These are phyloP conservation scores for Podospora comata DNA, from an alignment of 495 filamentous ascomycete genomes.

Conservation along the genomic window DNA sequence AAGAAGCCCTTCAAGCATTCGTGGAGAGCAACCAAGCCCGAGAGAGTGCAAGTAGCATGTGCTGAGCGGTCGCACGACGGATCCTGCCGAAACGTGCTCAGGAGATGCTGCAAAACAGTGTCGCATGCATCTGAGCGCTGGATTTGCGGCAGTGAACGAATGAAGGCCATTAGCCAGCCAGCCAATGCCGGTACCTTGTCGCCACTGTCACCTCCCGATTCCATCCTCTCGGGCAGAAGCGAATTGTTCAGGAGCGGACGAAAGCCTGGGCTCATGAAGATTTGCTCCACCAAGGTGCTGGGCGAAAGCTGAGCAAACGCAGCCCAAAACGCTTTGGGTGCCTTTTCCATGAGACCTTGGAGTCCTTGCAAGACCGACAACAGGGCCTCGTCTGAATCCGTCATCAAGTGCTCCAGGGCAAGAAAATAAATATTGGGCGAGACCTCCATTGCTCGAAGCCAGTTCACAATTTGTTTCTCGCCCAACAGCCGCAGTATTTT, in stretches of 20 bases:
- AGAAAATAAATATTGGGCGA: conserved; percentile 67
- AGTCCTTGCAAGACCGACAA: conserved; percentile 62
- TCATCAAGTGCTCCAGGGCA: conserved; percentile 68
- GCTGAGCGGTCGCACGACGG: conserved; percentile 33
- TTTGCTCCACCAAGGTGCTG: conserved; percentile 67
- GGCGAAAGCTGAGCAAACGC: conserved; percentile 76
- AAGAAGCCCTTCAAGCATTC: conserved; percentile 47
- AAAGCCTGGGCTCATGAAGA: conserved; percentile 70
- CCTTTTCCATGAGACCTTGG: conserved; percentile 63
- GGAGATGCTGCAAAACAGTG: conserved; percentile 63
- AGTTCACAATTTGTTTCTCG: conserved; percentile 71
- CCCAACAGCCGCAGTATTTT: conserved; percentile 67
- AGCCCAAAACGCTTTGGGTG: conserved; percentile 78
- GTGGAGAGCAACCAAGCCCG: conserved; percentile 45
- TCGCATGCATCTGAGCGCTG: conserved; percentile 72
- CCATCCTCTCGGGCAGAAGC: conserved; percentile 52
- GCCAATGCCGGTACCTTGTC: conserved; percentile 43
- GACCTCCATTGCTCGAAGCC: conserved; percentile 72
- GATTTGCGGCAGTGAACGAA: conserved; percentile 67
- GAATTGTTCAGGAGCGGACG: conserved; percentile 56
- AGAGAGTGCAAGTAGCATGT: conserved; percentile 44
- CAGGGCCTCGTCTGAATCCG: conserved; percentile 56
- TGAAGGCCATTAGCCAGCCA: conserved; percentile 70
- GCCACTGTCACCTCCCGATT: conserved; percentile 55
- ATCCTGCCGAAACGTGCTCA: conserved; percentile 60